A percentile compares a stretch with the other conserved stretches of the same genome.
Evolutionary conservation across 2,329 filamentous ascomycete genomes (phyloP).

Genomic region (Trichoderma semiorbis): DNA sequence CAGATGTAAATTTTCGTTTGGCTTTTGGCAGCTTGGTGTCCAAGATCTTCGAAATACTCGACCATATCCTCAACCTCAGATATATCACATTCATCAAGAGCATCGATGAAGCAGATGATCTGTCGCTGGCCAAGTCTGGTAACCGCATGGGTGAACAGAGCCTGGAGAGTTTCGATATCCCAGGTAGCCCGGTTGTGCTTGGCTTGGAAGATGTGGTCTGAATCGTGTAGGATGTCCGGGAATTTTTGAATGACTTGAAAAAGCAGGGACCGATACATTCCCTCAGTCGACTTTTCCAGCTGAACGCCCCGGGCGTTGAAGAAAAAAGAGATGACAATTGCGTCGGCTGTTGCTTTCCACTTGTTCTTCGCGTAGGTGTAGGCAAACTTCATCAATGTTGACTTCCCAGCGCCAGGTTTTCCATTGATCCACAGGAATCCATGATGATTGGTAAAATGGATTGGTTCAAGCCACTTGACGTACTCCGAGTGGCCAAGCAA

Average conservation of each 20-base stretch:
- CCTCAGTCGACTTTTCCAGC: not conserved
- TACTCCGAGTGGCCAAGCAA: not conserved
- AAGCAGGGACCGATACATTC: not conserved
- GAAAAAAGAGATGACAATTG: not conserved
- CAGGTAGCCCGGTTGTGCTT: not conserved
- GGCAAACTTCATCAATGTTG: not conserved
- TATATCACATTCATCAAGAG: not conserved
- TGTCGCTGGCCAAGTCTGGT: not conserved
- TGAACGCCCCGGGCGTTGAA: not conserved
- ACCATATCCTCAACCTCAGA: not conserved
- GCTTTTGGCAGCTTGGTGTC: not conserved
- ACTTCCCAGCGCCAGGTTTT: not conserved
- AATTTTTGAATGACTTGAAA: not conserved
- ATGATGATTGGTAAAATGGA: not conserved
- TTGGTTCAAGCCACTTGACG: not conserved
- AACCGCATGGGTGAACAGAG: not conserved
- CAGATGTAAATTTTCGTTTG: not conserved
- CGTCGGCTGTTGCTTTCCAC: not conserved
- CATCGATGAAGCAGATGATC: not conserved
- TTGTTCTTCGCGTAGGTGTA: not conserved
- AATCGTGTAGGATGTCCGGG: not conserved
- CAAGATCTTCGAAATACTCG: not conserved
- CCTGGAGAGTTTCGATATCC: not conserved
- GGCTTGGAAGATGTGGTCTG: not conserved
- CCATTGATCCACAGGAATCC: not conserved